These are phyloP conservation scores for Annulohypoxylon nitens DNA, from an alignment of 495 filamentous ascomycete genomes.

Conservation along the genomic window DNA sequence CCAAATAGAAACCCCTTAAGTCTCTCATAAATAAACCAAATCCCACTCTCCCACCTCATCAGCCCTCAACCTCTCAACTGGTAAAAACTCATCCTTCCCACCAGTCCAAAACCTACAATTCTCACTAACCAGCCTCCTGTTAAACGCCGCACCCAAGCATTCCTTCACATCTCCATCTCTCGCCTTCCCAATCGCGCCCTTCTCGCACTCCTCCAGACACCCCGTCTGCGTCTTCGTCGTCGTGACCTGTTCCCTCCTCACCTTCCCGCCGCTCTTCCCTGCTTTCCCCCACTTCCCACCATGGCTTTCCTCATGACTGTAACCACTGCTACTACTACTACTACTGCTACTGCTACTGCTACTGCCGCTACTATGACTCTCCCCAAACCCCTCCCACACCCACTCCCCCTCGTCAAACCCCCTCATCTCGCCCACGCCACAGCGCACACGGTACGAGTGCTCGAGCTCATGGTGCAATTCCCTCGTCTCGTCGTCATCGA, in stretches of 20 bases:
- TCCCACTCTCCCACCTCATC: constrained; percentile 36
- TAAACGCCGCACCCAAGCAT: constrained; percentile 45
- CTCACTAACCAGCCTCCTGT: neutral
- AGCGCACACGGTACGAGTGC: constrained; percentile 43
- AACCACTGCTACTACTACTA: no score
- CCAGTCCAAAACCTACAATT: constrained; percentile 46
- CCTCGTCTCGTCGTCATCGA: constrained; percentile 31
- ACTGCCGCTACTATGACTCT: no score
- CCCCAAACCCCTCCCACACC: neutral
- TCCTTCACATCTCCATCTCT: constrained; percentile 16
- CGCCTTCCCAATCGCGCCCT: constrained; percentile 28
- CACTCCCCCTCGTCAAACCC: neutral
- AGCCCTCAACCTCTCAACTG: constrained; percentile 30
- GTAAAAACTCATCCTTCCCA: constrained; percentile 35
- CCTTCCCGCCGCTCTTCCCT: neutral
- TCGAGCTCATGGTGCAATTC: constrained; percentile 29
- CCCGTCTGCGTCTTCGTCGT: neutral
- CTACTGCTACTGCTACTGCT: no score
- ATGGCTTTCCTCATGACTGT: no score
- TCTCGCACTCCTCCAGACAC: constrained; percentile 46
- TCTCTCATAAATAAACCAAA: constrained; percentile 38
- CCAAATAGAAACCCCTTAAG: neutral
- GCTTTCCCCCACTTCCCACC: neutral
- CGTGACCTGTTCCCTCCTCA: neutral
- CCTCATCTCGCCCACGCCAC: constrained; percentile 19